phyloP scores from a whole-genome alignment of 2,329 filamentous ascomycete species.

The Colletotrichum navitas region DNA sequence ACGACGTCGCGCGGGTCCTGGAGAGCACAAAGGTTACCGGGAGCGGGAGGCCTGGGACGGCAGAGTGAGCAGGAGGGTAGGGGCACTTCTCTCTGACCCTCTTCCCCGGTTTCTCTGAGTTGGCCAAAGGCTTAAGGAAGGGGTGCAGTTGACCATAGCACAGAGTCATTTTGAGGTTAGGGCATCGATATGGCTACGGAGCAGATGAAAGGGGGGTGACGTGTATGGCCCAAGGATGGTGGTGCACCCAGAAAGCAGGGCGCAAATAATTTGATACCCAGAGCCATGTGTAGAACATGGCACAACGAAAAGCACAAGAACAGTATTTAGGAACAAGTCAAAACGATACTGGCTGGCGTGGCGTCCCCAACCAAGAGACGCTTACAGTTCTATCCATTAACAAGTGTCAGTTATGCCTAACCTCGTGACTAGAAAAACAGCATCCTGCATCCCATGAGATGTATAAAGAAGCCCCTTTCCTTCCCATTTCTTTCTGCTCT shows the following conservation, averaged over 20 bases:
- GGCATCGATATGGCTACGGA: not conserved
- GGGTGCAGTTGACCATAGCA: too few species aligned
- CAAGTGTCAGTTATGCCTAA: constrained; percentile 24
- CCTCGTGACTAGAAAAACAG: constrained; percentile 5
- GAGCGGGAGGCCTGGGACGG: constrained; percentile 19
- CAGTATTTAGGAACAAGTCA: not conserved
- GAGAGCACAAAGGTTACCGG: constrained; percentile 53
- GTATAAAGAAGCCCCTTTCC: constrained; percentile 31
- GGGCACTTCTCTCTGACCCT: too few species aligned
- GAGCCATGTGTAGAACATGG: constrained; percentile 3
- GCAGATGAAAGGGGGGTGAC: not conserved
- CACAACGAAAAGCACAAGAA: not conserved
- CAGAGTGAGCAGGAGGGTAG: not conserved
- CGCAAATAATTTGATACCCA: constrained; percentile 11
- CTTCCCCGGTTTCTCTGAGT: not conserved
- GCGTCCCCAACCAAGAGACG: not conserved
- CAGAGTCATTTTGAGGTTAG: not conserved
- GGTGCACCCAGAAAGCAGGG: not conserved
- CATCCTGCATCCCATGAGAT: constrained; percentile 23
- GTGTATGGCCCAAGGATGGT: not conserved
- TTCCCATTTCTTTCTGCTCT: constrained; percentile 1
- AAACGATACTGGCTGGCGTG: not conserved
- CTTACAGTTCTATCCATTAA: constrained; percentile 19
- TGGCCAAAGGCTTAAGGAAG: not conserved
- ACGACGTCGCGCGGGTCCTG: constrained; percentile 65